A percentile compares a stretch with the other conserved stretches of the same genome.
phyloP scores from a whole-genome alignment of 768 basidiomycete genomes.

The Hygrophoropsis aurantiaca region DNA sequence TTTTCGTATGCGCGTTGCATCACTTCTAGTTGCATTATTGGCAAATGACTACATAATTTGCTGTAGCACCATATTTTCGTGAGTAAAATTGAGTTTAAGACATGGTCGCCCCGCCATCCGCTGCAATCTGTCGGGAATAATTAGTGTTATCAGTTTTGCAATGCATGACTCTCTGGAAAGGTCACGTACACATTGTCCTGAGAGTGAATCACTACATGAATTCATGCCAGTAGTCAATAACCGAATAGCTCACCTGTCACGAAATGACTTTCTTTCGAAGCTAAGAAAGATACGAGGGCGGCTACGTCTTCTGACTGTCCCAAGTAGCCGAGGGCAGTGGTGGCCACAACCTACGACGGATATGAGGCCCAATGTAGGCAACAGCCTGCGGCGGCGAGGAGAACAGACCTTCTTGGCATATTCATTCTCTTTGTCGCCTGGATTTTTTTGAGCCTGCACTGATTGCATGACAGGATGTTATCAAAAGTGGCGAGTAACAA shows the following conservation, averaged over 20 bases:
- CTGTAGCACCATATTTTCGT: too few relatives aligned
- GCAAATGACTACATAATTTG: too few relatives aligned
- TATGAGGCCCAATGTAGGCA: too few relatives aligned
- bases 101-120: slow-evolving; percentile 9
- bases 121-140: slow-evolving; percentile 2
- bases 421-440: too few relatives aligned
- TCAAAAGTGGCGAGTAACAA: neutral
- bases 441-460: neutral
- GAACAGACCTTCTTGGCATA: too few relatives aligned
- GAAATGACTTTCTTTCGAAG: slow-evolving; percentile 23
- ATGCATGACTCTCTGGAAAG: neutral
- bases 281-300: slow-evolving; percentile 22
- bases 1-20: too few relatives aligned
- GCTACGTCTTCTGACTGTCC: slow-evolving; percentile 20
- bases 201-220: neutral
- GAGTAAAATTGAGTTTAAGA: neutral
- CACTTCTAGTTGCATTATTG: too few relatives aligned
- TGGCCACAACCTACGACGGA: neutral
- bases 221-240: neutral
- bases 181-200: neutral
- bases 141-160: neutral
- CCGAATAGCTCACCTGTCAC: slow-evolving; percentile 19
- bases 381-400: too few relatives aligned
- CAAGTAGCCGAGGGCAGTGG: neutral
- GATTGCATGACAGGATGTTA: neutral